Percentiles rank a stretch among this genome's conserved stretches.
phyloP scores from a whole-genome alignment of 371 early-diverging fungal genomes.

The Blastocladiella emersonii region DNA sequence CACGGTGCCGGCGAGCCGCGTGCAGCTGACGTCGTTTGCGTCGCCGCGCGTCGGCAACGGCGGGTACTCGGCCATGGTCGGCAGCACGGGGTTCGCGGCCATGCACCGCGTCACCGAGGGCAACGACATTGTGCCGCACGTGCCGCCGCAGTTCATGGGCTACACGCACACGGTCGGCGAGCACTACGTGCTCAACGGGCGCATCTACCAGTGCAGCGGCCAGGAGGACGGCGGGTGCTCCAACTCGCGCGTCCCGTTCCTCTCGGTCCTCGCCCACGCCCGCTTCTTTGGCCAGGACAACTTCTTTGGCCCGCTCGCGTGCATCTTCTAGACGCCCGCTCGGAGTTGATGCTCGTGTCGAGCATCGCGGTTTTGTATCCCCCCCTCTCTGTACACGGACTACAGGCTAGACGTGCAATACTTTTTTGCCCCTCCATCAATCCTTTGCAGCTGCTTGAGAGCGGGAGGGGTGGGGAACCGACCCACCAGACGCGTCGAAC shows the following conservation, averaged over 20 bases:
- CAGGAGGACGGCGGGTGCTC: background rate
- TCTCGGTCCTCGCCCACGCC: background rate
- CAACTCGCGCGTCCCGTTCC: background rate
- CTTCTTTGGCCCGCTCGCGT: background rate
- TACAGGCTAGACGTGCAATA: too few relatives aligned
- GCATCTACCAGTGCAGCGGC: background rate
- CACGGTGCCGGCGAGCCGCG: background rate
- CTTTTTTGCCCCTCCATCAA: too few relatives aligned
- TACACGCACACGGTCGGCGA: background rate
- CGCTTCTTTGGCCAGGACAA: background rate
- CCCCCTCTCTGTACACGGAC: too few relatives aligned
- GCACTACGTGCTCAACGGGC: background rate
- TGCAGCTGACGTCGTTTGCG: background rate
- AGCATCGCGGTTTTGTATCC: too few relatives aligned
- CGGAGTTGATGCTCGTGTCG: too few relatives aligned
- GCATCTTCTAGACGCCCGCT: too few relatives aligned
- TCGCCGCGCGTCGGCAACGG: background rate
- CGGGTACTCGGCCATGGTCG: background rate
- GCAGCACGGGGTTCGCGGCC: background rate
- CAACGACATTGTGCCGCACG: background rate
- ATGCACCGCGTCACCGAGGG: background rate
- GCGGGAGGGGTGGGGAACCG: too few relatives aligned
- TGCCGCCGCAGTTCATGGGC: background rate
- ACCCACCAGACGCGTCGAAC: too few relatives aligned
- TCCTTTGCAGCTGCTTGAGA: too few relatives aligned